Evolutionary conservation across 169 alveolate species (phyloP).

Genomic region (Eimeria necatrix): DNA sequence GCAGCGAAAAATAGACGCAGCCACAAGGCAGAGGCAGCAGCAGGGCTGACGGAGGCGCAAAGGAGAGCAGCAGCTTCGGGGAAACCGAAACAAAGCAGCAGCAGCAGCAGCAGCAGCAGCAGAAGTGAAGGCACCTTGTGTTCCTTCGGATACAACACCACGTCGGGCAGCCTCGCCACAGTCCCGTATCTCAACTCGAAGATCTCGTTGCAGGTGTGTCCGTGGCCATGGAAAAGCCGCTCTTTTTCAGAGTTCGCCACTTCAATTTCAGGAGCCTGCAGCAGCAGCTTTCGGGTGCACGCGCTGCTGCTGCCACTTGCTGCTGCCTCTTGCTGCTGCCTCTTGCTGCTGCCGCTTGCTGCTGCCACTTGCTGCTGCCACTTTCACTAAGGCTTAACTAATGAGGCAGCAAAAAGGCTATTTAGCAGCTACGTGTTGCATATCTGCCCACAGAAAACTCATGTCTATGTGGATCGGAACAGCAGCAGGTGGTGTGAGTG

Average conservation of each 20-base stretch:
- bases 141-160: background rate
- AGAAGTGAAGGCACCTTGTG: background rate
- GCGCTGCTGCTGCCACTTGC: background rate
- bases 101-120: too few species aligned
- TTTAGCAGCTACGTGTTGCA: background rate
- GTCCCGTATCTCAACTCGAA: constrained; percentile 1
- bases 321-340: too few species aligned
- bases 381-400: too few species aligned
- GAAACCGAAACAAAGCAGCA: too few species aligned
- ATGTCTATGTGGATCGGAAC: too few species aligned
- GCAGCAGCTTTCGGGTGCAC: background rate
- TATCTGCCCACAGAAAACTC: background rate
- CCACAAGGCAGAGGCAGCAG: background rate
- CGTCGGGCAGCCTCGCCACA: constrained; percentile 19
- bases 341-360: too few species aligned
- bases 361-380: too few species aligned
- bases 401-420: too few species aligned
- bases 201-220: constrained; percentile 42
- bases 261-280: background rate
- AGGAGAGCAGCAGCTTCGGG: too few species aligned
- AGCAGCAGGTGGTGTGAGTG: too few species aligned
- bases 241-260: background rate
- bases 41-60: background rate
- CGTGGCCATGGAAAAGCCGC: constrained; percentile 44
- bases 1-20: background rate